These are phyloP conservation scores for Sclerotinia spermophila DNA, from an alignment of 2,329 filamentous ascomycete genomes.

Conservation along the genomic window DNA sequence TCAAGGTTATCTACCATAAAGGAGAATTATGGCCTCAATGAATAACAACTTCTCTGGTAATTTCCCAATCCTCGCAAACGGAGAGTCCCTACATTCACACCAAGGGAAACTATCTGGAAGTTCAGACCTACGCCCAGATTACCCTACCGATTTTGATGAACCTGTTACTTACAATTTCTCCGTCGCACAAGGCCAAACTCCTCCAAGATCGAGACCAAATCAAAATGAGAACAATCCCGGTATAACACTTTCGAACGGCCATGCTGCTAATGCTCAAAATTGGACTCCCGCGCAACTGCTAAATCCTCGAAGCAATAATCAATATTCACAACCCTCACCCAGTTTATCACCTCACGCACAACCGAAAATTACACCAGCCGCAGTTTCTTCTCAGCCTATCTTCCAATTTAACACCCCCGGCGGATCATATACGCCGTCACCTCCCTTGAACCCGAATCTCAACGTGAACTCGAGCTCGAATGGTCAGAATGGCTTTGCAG, in stretches of 20 bases:
- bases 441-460: background rate
- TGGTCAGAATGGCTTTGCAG: conserved; percentile 24
- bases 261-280: conserved; percentile 16
- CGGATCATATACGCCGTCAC: conserved; percentile 19
- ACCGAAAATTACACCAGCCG: conserved; percentile 21
- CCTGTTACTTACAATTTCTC: conserved; percentile 11
- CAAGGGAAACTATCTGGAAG: conserved; percentile 17
- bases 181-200: conserved; percentile 30
- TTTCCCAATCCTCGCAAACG: conserved; percentile 18
- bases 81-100: conserved; percentile 17
- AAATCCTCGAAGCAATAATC: conserved; percentile 40
- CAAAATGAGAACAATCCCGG: conserved; percentile 1
- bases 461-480: background rate
- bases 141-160: conserved; percentile 15
- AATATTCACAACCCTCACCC: background rate
- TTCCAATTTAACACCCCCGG: conserved; percentile 37
- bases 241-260: conserved; percentile 4
- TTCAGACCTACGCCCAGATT: conserved; percentile 25
- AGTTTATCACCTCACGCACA: background rate
- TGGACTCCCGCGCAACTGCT: conserved; percentile 45
- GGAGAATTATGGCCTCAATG: conserved; percentile 37
- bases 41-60: conserved; percentile 38
- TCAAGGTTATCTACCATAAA: background rate
- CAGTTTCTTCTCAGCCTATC: conserved; percentile 22
- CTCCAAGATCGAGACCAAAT: conserved; percentile 27